phyloP scores from a whole-genome alignment of 2,329 filamentous ascomycete species.

The Ophiocordyceps camponoti-rufipedis region DNA sequence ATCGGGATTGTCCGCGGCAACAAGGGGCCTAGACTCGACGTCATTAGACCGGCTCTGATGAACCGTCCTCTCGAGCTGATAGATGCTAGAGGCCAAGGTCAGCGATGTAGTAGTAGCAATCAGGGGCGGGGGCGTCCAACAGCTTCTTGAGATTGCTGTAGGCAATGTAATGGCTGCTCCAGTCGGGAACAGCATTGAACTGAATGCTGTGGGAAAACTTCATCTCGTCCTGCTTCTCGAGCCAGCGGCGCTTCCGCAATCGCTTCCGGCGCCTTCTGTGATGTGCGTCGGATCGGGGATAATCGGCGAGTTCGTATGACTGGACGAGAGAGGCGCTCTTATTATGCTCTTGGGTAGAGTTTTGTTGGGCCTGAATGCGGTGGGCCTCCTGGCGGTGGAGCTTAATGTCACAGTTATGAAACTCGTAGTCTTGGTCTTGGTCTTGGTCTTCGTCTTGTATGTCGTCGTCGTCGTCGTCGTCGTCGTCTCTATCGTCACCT shows the following conservation, averaged over 20 bases:
- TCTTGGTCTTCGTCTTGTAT: too few relatives aligned
- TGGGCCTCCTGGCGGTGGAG: too few relatives aligned
- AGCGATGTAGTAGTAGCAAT: neutral
- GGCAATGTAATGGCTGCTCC: slow-evolving; percentile 94
- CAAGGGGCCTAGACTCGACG: slow-evolving; percentile 69
- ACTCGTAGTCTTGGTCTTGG: neutral
- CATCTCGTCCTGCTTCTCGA: slow-evolving; percentile 71
- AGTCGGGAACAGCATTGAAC: slow-evolving; percentile 99
- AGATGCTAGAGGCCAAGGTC: slow-evolving; percentile 44
- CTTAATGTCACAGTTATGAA: neutral
- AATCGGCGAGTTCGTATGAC: slow-evolving; percentile 24
- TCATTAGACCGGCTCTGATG: slow-evolving; percentile 49
- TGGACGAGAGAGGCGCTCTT: slow-evolving; percentile 4
- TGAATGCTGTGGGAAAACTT: slow-evolving; percentile 99
- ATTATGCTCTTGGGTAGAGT: too few relatives aligned
- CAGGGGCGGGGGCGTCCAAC: slow-evolving; percentile 27
- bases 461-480: too few relatives aligned
- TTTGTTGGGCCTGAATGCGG: too few relatives aligned
- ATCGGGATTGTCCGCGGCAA: slow-evolving; percentile 59
- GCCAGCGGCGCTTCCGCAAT: slow-evolving; percentile 47
- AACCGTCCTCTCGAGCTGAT: slow-evolving; percentile 75
- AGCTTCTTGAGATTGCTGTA: slow-evolving; percentile 99
- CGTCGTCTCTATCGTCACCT: too few relatives aligned
- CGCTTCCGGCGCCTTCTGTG: slow-evolving; percentile 23
- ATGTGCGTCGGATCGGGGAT: slow-evolving; percentile 9